phyloP scores from a whole-genome alignment of 2,329 filamentous ascomycete species.

The Phaeosphaeriaceae sp. region DNA sequence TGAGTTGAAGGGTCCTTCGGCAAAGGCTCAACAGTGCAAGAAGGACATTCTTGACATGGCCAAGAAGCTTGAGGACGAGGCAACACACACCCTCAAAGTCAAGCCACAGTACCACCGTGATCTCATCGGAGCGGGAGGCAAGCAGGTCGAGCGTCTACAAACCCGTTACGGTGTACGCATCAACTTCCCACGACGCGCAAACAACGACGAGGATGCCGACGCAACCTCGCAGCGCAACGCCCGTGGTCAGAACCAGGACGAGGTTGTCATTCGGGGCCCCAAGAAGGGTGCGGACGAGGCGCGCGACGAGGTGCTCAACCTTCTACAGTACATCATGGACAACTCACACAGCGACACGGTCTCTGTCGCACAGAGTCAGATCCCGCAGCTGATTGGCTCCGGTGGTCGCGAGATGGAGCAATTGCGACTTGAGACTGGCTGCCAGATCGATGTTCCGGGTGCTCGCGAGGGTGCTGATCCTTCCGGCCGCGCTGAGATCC shows the following conservation, averaged over 20 bases:
- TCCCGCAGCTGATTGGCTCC: slow-evolving; percentile 92
- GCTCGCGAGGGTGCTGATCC: slow-evolving; percentile 72
- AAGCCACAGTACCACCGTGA: slow-evolving; percentile 94
- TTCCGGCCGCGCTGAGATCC: slow-evolving; percentile 79
- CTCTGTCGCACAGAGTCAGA: slow-evolving; percentile 86
- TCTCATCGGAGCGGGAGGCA: slow-evolving; percentile 86
- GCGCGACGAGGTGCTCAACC: slow-evolving; percentile 85
- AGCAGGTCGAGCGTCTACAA: slow-evolving; percentile 89
- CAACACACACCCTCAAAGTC: slow-evolving; percentile 85
- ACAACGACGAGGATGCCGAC: slow-evolving; percentile 72
- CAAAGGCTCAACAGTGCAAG: slow-evolving; percentile 88
- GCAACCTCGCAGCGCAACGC: slow-evolving; percentile 70
- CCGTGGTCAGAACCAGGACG: slow-evolving; percentile 78
- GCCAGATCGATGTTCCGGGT: slow-evolving; percentile 89
- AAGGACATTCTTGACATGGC: slow-evolving; percentile 79
- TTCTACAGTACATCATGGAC: slow-evolving; percentile 89
- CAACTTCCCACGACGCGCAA: slow-evolving; percentile 81
- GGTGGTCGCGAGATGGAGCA: slow-evolving; percentile 91
- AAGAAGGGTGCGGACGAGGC: slow-evolving; percentile 93
- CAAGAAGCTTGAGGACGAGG: slow-evolving; percentile 88
- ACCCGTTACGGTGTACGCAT: slow-evolving; percentile 92
- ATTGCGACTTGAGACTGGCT: slow-evolving; percentile 81
- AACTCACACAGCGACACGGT: slow-evolving; percentile 82
- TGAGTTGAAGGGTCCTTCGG: slow-evolving; percentile 92
- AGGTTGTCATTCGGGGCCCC: slow-evolving; percentile 89